Percentiles rank a stretch among this genome's conserved stretches.
Evolutionary conservation across 768 basidiomycete genomes (phyloP).

Genomic region (Mycena latifolia): DNA sequence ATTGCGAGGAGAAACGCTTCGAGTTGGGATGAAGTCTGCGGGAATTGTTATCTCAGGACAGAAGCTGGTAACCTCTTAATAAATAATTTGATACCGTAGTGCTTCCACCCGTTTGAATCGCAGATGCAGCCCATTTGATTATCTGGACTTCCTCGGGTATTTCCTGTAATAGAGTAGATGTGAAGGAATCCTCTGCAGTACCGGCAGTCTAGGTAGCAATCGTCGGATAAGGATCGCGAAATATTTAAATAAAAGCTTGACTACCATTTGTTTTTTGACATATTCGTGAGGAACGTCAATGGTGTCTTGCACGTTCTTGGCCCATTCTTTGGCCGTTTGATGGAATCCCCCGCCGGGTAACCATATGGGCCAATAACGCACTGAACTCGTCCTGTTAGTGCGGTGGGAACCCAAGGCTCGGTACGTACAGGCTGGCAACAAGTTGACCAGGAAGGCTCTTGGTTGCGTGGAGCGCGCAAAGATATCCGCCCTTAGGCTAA

Average conservation of each 20-base stretch:
- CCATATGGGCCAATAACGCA: constrained; percentile 20
- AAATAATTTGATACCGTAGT: constrained; percentile 37
- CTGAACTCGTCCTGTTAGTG: background rate
- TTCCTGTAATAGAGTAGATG: constrained; percentile 35
- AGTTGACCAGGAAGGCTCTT: constrained; percentile 7
- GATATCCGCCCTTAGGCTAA: background rate
- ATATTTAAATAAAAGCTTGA: too few relatives aligned
- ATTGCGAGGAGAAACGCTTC: constrained; percentile 46
- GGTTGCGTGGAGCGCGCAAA: constrained; percentile 6
- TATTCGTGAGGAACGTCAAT: constrained; percentile 2
- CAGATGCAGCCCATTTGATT: constrained; percentile 44
- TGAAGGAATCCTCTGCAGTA: constrained; percentile 38
- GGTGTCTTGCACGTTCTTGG: background rate
- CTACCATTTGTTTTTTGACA: constrained; percentile 14
- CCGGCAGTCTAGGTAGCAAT: constrained; percentile 35
- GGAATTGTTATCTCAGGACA: too few relatives aligned
- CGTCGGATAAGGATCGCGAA: background rate
- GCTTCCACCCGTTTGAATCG: constrained; percentile 51
- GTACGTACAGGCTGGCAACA: constrained; percentile 3
- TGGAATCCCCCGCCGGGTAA: constrained; percentile 17
- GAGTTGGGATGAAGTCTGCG: constrained; percentile 39
- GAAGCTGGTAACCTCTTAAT: background rate
- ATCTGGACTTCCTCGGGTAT: constrained; percentile 36
- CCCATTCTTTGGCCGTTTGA: constrained; percentile 1
- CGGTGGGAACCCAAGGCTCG: background rate